Base-by-base conservation (phyloP, 108 stramenopile genomes). In the Cyclotella atomus region DNA sequence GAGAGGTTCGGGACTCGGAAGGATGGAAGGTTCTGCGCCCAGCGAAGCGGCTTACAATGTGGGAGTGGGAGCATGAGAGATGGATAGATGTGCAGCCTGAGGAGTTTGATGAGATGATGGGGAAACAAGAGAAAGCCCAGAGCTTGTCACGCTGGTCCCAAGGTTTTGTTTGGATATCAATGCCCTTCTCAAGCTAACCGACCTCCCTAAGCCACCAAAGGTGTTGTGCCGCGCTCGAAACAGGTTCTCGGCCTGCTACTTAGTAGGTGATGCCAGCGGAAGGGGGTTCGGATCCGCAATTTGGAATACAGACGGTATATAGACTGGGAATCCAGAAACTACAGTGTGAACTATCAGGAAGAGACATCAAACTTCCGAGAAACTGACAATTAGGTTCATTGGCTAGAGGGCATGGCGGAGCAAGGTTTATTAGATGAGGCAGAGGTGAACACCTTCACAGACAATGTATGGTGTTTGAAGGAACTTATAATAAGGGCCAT, bases 391-490 rank as follows among this genome's bases (percentile, higher is more conserved):
- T 32, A 77, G 2, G 65, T 68, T 3, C 24, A 36, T 17, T 44
- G 38, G 29, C 2, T 86, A 1, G 70, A 76, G 54, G 33, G 29
- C 15, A n/a, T 64, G 27, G 65, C 15, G 35, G 41, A 30, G 8
- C 45, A 41, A 9, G 44, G 62, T 0, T 32, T 27, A 0, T 20
- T 75, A n/a, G 20, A 24, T 0, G 86, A 61, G 6, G 16, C 10
- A 28, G 83, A 82, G 54, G 5, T 87, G 15, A 82, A 70, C 24
- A n/a, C 79, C 12, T 62, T 79, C 27, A 87, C 83, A 0, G 83
- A 84, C 81, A 87, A 87, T n/a, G n/a, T 59, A 44, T 36, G 2
- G 55, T 38, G 0, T 65, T 75, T 35, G 82, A 86, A 47, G 54
- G 54, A 2, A 71, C 77, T 23, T 82, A 73, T 57, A 79, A 76